phyloP scores from a whole-genome alignment of 202 grass and related monocot species.

The Dendrocalamus latiflorus region DNA sequence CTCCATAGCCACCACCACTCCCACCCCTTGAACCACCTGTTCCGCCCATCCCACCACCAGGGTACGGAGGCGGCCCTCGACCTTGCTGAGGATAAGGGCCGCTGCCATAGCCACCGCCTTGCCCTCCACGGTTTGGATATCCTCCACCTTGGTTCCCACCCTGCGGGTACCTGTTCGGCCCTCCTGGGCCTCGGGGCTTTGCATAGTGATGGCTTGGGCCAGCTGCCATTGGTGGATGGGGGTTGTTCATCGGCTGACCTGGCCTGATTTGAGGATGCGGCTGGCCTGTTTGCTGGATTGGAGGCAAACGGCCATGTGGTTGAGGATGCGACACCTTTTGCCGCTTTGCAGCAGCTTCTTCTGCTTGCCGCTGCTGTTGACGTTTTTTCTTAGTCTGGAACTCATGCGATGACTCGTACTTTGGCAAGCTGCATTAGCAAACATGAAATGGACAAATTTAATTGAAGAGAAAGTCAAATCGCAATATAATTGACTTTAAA shows the following conservation, averaged over 20 bases:
- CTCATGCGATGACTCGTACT: conserved; percentile 60
- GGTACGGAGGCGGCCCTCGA: conserved; percentile 44
- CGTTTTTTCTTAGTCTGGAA: conserved; percentile 70
- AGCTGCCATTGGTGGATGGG: conserved; percentile 47
- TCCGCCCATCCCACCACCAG: conserved; percentile 36
- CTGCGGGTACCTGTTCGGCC: conserved; percentile 48
- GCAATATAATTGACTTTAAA: background rate
- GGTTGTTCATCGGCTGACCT: conserved; percentile 36
- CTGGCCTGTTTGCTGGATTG: conserved; percentile 57
- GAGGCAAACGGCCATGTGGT: conserved; percentile 51
- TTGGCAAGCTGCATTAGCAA: conserved; percentile 52
- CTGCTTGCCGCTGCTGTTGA: conserved; percentile 65
- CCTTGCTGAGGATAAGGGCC: conserved; percentile 48
- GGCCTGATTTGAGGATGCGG: conserved; percentile 46
- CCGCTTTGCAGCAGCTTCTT: conserved; percentile 55
- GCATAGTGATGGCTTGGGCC: conserved; percentile 46
- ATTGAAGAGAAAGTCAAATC: background rate
- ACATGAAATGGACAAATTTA: background rate
- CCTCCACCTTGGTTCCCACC: conserved; percentile 49
- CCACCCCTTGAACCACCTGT: conserved; percentile 41
- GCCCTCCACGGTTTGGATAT: conserved; percentile 52
- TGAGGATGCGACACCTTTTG: conserved; percentile 57
- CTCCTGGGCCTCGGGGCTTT: conserved; percentile 54
- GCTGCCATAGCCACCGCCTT: conserved; percentile 38
- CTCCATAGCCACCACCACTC: conserved; percentile 33